These are phyloP conservation scores for Penicillium coprophilum DNA, from an alignment of 495 filamentous ascomycete genomes.

Conservation along the genomic window DNA sequence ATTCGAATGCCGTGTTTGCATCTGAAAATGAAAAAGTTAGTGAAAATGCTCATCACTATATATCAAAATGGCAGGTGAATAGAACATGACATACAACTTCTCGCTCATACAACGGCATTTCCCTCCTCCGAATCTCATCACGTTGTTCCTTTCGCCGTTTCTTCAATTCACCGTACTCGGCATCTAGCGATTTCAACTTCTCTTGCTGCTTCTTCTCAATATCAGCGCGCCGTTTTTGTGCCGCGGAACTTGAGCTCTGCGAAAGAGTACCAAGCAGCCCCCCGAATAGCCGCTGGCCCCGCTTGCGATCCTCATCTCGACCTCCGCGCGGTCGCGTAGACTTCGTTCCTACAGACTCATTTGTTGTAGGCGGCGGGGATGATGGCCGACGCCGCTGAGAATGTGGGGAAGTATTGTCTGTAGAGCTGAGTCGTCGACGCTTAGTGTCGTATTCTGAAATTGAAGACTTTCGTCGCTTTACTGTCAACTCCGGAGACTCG, in stretches of 20 bases:
- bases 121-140: slow-evolving; percentile 56
- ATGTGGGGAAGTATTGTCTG: slow-evolving; percentile 28
- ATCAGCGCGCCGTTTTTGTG: slow-evolving; percentile 78
- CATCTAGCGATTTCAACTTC: slow-evolving; percentile 71
- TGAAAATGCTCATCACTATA: background rate
- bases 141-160: slow-evolving; percentile 63
- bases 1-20: slow-evolving; percentile 73
- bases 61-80: slow-evolving; percentile 1
- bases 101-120: slow-evolving; percentile 77
- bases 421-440: slow-evolving; percentile 50
- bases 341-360: slow-evolving; percentile 40
- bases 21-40: slow-evolving; percentile 49
- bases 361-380: slow-evolving; percentile 13
- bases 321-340: slow-evolving; percentile 44
- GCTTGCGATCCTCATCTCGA: slow-evolving; percentile 75
- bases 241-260: slow-evolving; percentile 64
- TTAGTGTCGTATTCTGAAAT: slow-evolving; percentile 54
- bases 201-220: slow-evolving; percentile 89
- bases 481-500: slow-evolving; percentile 32
- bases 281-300: slow-evolving; percentile 87
- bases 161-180: slow-evolving; percentile 67
- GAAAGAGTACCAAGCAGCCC: slow-evolving; percentile 84
- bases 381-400: slow-evolving; percentile 16
- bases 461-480: slow-evolving; percentile 61
- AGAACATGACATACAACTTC: slow-evolving; percentile 66